Evolutionary conservation across 2,329 filamentous ascomycete species (phyloP), one percentile per base, ranked within the genome.

Genomic region (Trichoderma harzianum): DNA sequence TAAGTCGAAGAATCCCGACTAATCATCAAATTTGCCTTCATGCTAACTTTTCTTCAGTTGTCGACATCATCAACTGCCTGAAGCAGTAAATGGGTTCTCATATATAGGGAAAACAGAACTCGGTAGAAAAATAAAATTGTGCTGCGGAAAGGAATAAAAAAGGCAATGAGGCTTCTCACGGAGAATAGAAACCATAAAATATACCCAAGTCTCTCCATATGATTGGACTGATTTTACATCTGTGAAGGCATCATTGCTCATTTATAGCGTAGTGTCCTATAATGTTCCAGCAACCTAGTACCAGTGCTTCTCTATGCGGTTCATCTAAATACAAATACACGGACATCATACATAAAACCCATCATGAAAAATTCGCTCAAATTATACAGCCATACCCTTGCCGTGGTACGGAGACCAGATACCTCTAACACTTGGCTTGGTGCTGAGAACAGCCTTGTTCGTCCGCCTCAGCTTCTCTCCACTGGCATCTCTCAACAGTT

Each of bases 341-440:
- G 69, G 76, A 78, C 75, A 77, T 64, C 66, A 43, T 65, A 67
- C 39, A 32, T 62, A 28, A 68, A 47, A 67, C 57, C 51, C 51
- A 57, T 34, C 30, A 21, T 55, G 39, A 63, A 63, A 70, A 60
- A 51, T 30, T 47, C 36, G 64, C 66, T 70, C 60, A 58, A 70
- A 70, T 80, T 83, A 89, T 75, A 90, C 87, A 74, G 80, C 77
- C 82, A 86, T 83, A 32, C 87, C 87, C 70, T 84, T 84, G 74
- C 89, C 88, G 79, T 92, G 90, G 79, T 91, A 92, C 62, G 90
- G 90, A 80, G 88, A 90, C 90, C 90, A 92, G 73, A 92, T 83
- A 75, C 90, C 90, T 84, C 90, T 87, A 67, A 92, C 90, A 82
- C 89, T 90, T 74, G 87, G 84, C 79, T 88, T 91, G 79, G 87